These are phyloP conservation scores for Botryosphaeria dothidea DNA, from an alignment of 2,329 filamentous ascomycete genomes.

Conservation along the genomic window DNA sequence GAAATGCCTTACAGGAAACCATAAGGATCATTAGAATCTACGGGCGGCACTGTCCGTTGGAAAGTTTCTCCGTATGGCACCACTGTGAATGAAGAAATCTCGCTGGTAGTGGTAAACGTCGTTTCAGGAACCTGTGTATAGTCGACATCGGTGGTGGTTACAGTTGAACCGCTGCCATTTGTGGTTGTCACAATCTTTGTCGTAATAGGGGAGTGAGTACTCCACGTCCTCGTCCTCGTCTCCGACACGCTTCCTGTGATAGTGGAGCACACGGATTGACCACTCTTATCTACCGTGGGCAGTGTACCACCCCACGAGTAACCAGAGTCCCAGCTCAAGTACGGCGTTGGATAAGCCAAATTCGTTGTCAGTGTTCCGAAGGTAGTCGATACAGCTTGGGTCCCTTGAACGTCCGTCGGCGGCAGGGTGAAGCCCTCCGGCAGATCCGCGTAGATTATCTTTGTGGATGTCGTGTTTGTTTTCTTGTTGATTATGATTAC, in stretches of 20 bases:
- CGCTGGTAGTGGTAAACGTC: neutral
- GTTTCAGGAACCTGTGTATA: neutral
- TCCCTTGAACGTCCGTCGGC: constrained; percentile 18
- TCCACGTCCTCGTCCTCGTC: neutral
- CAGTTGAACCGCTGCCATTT: neutral
- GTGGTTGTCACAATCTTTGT: neutral
- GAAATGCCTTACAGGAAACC: neutral
- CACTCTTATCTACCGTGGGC: neutral
- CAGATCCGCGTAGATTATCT: constrained; percentile 15
- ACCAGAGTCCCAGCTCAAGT: neutral
- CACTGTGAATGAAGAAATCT: neutral
- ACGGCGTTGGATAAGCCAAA: neutral
- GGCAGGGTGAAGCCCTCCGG: constrained; percentile 20
- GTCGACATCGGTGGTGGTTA: neutral
- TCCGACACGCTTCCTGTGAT: neutral
- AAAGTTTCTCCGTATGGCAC: neutral
- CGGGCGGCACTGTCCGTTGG: neutral
- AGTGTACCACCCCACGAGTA: neutral
- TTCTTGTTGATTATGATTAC: constrained; percentile 19
- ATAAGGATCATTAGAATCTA: neutral
- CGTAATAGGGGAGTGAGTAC: neutral
- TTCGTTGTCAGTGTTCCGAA: neutral
- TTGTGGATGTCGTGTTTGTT: constrained; percentile 19
- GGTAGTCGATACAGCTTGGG: neutral
- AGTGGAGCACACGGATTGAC: neutral